Percentiles rank a stretch among this genome's conserved stretches.
Evolutionary conservation across 1,284 basidiomycete genomes (phyloP).

Genomic region (Ceratobasidium sp.): DNA sequence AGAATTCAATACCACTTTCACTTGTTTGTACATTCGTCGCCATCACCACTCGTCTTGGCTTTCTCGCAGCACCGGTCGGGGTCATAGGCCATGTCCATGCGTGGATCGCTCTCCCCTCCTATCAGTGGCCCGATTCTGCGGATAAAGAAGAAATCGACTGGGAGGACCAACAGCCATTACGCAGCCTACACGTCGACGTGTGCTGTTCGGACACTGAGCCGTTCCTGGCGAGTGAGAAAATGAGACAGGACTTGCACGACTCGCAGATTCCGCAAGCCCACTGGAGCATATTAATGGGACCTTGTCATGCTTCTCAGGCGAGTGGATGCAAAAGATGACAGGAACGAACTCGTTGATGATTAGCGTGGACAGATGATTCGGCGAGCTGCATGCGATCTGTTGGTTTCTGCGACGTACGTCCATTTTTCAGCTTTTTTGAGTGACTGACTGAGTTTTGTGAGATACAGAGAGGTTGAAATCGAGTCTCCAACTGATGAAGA

Average conservation of each 20-base stretch:
- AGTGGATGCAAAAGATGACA: constrained; percentile 38
- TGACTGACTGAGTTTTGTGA: background rate
- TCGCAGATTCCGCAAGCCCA: constrained; percentile 47
- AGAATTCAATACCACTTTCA: constrained; percentile 60
- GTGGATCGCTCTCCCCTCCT: constrained; percentile 52
- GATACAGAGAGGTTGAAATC: no score
- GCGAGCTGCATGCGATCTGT: constrained; percentile 54
- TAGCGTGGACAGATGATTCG: constrained; percentile 52
- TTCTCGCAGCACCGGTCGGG: no score
- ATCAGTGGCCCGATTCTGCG: background rate
- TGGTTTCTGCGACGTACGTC: constrained; percentile 42
- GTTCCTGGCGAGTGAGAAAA: constrained; percentile 50
- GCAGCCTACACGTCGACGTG: constrained; percentile 57
- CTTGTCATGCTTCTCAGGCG: constrained; percentile 46
- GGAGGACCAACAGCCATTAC: constrained; percentile 40
- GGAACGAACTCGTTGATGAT: background rate
- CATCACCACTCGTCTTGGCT: constrained; percentile 61
- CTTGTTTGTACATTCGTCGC: constrained; percentile 65
- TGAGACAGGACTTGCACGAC: constrained; percentile 48
- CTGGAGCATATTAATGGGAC: constrained; percentile 47
- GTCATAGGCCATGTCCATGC: constrained; percentile 61
- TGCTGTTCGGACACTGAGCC: constrained; percentile 52
- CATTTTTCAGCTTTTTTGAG: constrained; percentile 45
- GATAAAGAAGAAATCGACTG: background rate
- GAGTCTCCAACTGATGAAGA: background rate